A percentile compares a stretch with the other conserved stretches of the same genome.
Conservation (phyloP, 2,329 filamentous ascomycete species). For the Pyrenochaeta sp. region DNA sequence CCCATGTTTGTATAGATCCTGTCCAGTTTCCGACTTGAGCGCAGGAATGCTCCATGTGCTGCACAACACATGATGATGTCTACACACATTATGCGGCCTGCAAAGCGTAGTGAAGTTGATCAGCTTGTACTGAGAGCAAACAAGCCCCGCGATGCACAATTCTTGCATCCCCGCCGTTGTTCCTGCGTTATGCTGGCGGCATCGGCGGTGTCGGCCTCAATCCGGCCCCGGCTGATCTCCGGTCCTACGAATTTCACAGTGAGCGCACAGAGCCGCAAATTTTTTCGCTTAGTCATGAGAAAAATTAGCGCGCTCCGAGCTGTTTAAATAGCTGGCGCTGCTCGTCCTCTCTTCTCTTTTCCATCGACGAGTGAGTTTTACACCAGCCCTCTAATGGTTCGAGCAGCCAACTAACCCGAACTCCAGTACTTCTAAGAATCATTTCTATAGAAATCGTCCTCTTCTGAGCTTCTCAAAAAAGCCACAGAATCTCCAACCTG, state of each 20-base stretch:
- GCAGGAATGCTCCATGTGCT: conserved; percentile 5
- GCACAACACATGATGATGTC: background rate
- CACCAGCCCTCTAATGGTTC: background rate
- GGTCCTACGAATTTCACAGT: background rate
- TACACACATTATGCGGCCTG: background rate
- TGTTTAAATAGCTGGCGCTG: background rate
- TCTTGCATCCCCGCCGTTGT: conserved; percentile 16
- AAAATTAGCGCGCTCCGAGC: background rate
- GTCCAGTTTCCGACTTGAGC: conserved; percentile 5
- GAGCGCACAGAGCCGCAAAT: conserved; percentile 5
- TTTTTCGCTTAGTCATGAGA: background rate
- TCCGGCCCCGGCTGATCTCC: conserved; percentile 1
- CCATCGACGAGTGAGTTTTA: conserved; percentile 11
- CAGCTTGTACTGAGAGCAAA: background rate
- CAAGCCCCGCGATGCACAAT: background rate
- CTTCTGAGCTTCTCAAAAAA: conserved; percentile 91
- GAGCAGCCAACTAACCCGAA: background rate
- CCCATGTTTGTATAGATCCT: too few species aligned
- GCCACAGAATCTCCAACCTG: conserved; percentile 89
- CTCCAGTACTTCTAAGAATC: conserved; percentile 38
- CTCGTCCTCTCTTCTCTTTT: background rate
- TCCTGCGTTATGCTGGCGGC: conserved; percentile 16
- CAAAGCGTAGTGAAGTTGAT: conserved; percentile 1
- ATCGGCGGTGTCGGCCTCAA: background rate
- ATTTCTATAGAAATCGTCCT: conserved; percentile 96